These are phyloP conservation scores for Botrytis cinerea DNA, from an alignment of 2,329 filamentous ascomycete genomes.

Conservation along the genomic window DNA sequence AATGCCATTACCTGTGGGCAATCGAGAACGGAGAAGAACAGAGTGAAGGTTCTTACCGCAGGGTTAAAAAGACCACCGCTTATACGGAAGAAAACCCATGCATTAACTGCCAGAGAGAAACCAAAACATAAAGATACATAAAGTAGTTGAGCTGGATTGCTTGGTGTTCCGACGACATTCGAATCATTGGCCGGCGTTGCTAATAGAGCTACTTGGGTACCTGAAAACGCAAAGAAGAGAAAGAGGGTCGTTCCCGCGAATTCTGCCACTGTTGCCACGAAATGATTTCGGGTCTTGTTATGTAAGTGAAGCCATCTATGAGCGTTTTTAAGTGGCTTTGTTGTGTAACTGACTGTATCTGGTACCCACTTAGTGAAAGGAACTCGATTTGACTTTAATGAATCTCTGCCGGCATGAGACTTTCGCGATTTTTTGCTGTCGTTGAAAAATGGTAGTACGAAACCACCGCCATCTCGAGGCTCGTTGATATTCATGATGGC, in stretches of 20 bases:
- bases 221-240: constrained; percentile 36
- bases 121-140: constrained; percentile 39
- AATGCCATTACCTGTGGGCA: constrained; percentile 44
- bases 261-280: constrained; percentile 32
- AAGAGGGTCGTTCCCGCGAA: constrained; percentile 37
- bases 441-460: constrained; percentile 34
- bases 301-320: constrained; percentile 27
- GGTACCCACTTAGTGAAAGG: constrained; percentile 29
- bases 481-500: constrained; percentile 36
- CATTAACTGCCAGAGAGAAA: constrained; percentile 51
- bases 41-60: constrained; percentile 35
- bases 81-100: constrained; percentile 57
- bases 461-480: constrained; percentile 29
- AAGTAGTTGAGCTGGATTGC: constrained; percentile 45
- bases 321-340: neutral
- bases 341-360: constrained; percentile 27
- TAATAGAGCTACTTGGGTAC: constrained; percentile 33
- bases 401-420: constrained; percentile 25
- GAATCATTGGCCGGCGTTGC: constrained; percentile 35
- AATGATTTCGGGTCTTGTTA: constrained; percentile 18
- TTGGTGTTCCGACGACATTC: constrained; percentile 46
- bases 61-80: constrained; percentile 56
- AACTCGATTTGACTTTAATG: constrained; percentile 31
- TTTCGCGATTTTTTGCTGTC: constrained; percentile 22
- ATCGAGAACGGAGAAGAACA: neutral